A percentile compares a stretch with the other conserved stretches of the same genome.
Evolutionary conservation across 2,329 filamentous ascomycete species (phyloP).

Genomic region (Juglanconis sp.): DNA sequence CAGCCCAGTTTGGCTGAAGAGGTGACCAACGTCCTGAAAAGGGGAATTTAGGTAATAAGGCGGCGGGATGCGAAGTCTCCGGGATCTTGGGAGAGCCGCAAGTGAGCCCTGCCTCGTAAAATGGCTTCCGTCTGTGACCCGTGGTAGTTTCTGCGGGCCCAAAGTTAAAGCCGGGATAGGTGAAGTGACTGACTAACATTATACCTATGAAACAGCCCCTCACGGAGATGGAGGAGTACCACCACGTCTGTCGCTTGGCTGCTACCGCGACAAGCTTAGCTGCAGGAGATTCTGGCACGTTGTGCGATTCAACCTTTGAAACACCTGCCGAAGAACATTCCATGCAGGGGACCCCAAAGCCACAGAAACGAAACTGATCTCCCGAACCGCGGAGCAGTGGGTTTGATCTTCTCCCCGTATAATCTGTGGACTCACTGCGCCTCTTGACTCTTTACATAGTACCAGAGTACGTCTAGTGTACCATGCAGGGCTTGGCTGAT

Average conservation of each 20-base stretch:
- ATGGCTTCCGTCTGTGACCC: background rate
- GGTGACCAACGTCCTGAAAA: background rate
- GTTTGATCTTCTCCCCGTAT: background rate
- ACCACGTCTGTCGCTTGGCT: background rate
- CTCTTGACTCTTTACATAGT: background rate
- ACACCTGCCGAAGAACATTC: background rate
- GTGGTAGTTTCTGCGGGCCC: background rate
- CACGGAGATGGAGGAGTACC: background rate
- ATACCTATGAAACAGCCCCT: background rate
- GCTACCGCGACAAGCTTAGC: background rate
- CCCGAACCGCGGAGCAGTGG: background rate
- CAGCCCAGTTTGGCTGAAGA: background rate
- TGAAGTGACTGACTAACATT: background rate
- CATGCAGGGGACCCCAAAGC: background rate
- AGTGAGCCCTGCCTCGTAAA: background rate
- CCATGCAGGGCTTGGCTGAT: no score
- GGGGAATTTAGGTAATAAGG: background rate
- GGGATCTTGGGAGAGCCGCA: background rate
- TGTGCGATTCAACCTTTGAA: background rate
- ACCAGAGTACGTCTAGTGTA: background rate
- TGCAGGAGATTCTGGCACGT: background rate
- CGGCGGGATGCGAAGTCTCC: background rate
- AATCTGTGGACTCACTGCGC: background rate
- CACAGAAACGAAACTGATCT: background rate
- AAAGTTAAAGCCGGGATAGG: background rate